Evolutionary conservation across 306 rosid genomes (phyloP).

Genomic region (Carpinus viminea): DNA sequence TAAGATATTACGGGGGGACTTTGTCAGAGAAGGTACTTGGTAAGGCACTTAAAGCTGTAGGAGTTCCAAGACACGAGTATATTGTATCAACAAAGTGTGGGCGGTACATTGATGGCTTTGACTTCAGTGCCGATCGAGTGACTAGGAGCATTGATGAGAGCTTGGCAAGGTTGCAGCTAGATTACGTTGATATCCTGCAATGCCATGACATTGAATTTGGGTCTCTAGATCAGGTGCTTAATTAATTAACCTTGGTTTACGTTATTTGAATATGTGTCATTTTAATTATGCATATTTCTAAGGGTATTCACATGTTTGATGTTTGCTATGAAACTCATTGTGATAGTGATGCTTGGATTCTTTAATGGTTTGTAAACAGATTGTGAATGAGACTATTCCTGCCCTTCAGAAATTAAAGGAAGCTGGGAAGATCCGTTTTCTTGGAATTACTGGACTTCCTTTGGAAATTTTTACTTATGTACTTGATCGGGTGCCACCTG

Average conservation of each 20-base stretch:
- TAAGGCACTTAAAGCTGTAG: constrained; percentile 69
- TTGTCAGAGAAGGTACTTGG: constrained; percentile 82
- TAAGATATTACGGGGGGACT: constrained; percentile 80
- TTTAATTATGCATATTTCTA: background rate
- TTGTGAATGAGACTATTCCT: constrained; percentile 85
- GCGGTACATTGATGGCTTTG: constrained; percentile 74
- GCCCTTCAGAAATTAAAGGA: constrained; percentile 78
- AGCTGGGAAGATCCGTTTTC: constrained; percentile 77
- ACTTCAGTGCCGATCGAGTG: constrained; percentile 88
- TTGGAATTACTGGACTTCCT: constrained; percentile 94
- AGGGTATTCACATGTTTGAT: background rate
- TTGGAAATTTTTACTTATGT: constrained; percentile 69
- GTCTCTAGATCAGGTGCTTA: constrained; percentile 69
- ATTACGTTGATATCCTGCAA: constrained; percentile 83
- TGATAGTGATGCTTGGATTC: constrained; percentile 1
- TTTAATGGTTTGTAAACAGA: constrained; percentile 42
- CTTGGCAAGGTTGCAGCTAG: constrained; percentile 82
- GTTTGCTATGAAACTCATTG: background rate
- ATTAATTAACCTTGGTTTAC: background rate
- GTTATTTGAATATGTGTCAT: background rate
- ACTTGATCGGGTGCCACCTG: constrained; percentile 80
- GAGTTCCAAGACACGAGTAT: constrained; percentile 69
- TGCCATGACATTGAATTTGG: constrained; percentile 97
- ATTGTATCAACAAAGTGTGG: constrained; percentile 92
- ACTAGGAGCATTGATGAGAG: constrained; percentile 87